Conservation (phyloP, 1,284 basidiomycete species). For the Wallemia ichthyophaga region DNA sequence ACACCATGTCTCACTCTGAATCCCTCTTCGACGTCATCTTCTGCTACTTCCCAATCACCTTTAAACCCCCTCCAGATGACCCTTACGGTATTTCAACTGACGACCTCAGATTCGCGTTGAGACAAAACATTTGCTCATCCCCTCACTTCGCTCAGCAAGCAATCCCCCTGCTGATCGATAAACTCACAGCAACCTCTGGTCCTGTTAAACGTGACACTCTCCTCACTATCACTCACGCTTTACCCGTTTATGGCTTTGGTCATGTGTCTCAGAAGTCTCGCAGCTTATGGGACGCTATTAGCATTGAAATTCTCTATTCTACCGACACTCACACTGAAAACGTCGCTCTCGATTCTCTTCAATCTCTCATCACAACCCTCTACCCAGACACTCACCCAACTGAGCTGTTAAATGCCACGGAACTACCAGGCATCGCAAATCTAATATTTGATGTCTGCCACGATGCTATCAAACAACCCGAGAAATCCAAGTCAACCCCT, state of each 20-base stretch:
- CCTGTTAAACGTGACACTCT: constrained; percentile 53
- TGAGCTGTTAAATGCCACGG: constrained; percentile 16
- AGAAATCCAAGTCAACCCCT: constrained; percentile 62
- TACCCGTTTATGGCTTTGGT: constrained; percentile 47
- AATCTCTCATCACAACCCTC: constrained; percentile 38
- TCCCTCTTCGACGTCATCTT: constrained; percentile 81
- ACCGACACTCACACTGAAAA: constrained; percentile 40
- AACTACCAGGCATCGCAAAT: constrained; percentile 29
- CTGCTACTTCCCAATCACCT: constrained; percentile 97
- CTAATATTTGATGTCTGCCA: constrained; percentile 52
- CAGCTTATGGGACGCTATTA: constrained; percentile 59
- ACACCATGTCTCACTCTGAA: constrained; percentile 44
- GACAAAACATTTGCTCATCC: constrained; percentile 45
- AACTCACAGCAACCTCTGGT: constrained; percentile 55
- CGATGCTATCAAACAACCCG: constrained; percentile 47
- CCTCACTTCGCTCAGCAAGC: constrained; percentile 57
- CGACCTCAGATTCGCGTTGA: constrained; percentile 44
- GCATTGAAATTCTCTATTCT: constrained; percentile 76
- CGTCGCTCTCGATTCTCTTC: constrained; percentile 35
- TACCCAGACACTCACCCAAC: constrained; percentile 20
- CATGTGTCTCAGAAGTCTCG: constrained; percentile 30
- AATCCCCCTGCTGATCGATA: constrained; percentile 70
- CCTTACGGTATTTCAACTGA: constrained; percentile 76
- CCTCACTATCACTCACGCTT: constrained; percentile 35
- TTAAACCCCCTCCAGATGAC: constrained; percentile 75